Evolutionary conservation across 106 monocot genomes (phyloP), one percentile per base, ranked within the genome.

Genomic region (Amphibolis antarctica): DNA sequence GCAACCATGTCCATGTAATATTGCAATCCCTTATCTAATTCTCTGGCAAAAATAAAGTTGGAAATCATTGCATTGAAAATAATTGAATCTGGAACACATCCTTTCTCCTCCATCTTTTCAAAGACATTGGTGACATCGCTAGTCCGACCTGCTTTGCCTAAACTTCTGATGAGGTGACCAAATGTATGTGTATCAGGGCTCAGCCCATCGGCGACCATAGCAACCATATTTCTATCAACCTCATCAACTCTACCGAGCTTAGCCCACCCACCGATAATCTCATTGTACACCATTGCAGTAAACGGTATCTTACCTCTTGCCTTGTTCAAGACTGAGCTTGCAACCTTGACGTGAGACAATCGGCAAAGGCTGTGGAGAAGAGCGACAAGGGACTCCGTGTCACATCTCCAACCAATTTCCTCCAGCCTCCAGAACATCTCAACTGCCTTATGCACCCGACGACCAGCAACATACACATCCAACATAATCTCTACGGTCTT

Each of bases 231-330:
- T 17, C 44, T 67, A 62, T 98, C 82, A 22, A 86, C 76, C 65
- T 82, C 87, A 42, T 82, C 82, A 15, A 87, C 74, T 30, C 72
- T 82, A 11, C 96, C 96, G 22, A 80, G 66, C 52, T 65, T 98
- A 1, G 96, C 84, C 87, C 96, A 90, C 17, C 90, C 86, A 24
- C 71, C 75, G 47, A 96, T 80, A 44, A 96, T 74, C 64, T 61
- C 80, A 82, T 96, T 81, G 47, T 84, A 96, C 12, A 69, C 65
- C 31, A 1, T 17, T 25, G 23, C 78, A 74, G 81, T 68, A 30
- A 74, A 79, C n/a, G 27, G 28, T 24, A 90, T 43, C 51, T 74
- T 75, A 18, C 80, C 84, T 67, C 66, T 80, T 75, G 74, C 75
- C 0, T 64, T 76, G 63, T 80, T 78, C 44, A 98, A 71, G 13